Evolutionary conservation across 768 basidiomycete genomes (phyloP).

Genomic region (Lactarius indigo): DNA sequence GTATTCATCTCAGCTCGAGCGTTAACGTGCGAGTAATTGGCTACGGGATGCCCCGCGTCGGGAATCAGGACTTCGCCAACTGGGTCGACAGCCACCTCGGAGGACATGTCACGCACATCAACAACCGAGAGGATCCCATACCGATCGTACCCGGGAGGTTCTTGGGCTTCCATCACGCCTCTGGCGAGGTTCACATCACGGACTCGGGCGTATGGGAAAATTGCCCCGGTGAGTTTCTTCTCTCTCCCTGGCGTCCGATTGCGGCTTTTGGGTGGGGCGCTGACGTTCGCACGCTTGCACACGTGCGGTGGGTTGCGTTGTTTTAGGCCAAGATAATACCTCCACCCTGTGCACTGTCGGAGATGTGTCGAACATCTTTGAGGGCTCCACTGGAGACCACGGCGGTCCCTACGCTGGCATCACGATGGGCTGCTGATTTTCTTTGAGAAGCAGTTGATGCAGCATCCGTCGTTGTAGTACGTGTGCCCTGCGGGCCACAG

Average conservation of each 20-base stretch:
- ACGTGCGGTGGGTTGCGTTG: background rate
- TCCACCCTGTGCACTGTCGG: constrained; percentile 49
- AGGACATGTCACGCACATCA: constrained; percentile 59
- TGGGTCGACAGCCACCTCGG: constrained; percentile 33
- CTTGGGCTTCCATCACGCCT: constrained; percentile 46
- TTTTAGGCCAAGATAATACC: constrained; percentile 57
- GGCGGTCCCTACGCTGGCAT: constrained; percentile 24
- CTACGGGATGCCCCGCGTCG: constrained; percentile 31
- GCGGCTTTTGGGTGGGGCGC: background rate
- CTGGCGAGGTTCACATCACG: constrained; percentile 40
- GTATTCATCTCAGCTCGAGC: constrained; percentile 22
- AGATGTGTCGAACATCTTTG: constrained; percentile 49
- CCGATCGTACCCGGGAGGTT: constrained; percentile 37
- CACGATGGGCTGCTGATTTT: constrained; percentile 23
- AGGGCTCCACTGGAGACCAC: constrained; percentile 30
- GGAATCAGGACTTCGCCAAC: constrained; percentile 18
- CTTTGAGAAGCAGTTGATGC: background rate
- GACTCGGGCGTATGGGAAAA: constrained; percentile 43
- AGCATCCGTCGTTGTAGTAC: background rate
- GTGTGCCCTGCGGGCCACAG: too few species aligned
- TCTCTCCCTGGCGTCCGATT: background rate
- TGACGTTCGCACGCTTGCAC: background rate
- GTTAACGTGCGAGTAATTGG: constrained; percentile 20
- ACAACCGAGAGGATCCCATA: constrained; percentile 45
- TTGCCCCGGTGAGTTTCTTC: constrained; percentile 9